These are phyloP conservation scores for Tausonia pullulans DNA, from an alignment of 1,284 basidiomycete species.

Conservation along the genomic window DNA sequence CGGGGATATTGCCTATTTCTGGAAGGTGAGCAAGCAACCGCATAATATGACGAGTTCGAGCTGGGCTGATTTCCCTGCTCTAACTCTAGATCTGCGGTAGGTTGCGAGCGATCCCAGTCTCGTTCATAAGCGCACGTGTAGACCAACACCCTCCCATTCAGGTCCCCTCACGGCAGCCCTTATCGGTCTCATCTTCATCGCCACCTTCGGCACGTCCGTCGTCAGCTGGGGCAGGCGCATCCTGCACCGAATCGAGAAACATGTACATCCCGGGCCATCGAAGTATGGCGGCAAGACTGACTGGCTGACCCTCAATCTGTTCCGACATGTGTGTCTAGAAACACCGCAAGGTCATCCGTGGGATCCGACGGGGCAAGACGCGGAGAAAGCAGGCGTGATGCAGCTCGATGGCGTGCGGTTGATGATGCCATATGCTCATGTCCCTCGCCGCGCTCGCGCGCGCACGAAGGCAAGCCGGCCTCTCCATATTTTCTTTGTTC, in stretches of 20 bases:
- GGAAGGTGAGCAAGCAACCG: not conserved
- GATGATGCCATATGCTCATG: too few relatives aligned
- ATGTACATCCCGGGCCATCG: not conserved
- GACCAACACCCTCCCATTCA: not conserved
- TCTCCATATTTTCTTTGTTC: too few relatives aligned
- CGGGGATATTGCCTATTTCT: not conserved
- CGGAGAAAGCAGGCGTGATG: too few relatives aligned
- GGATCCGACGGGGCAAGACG: too few relatives aligned
- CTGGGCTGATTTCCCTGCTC: not conserved
- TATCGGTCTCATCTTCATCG: not conserved
- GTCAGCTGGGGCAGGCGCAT: not conserved
- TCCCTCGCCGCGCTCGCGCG: too few relatives aligned
- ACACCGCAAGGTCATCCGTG: slow-evolving; percentile 2
- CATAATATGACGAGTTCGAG: too few relatives aligned
- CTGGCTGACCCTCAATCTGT: not conserved
- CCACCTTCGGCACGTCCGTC: slow-evolving; percentile 1
- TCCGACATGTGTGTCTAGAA: not conserved
- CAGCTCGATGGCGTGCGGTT: too few relatives aligned
- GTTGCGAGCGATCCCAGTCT: not conserved
- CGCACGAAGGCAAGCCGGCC: too few relatives aligned
- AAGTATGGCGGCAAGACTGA: not conserved
- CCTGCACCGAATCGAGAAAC: not conserved
- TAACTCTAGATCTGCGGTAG: not conserved
- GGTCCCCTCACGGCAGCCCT: slow-evolving; percentile 2
- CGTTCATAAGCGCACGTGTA: not conserved